Percentiles rank a stretch among this genome's conserved stretches.
phyloP scores from a whole-genome alignment of 2,329 filamentous ascomycete species.

The Botrytis galanthina region DNA sequence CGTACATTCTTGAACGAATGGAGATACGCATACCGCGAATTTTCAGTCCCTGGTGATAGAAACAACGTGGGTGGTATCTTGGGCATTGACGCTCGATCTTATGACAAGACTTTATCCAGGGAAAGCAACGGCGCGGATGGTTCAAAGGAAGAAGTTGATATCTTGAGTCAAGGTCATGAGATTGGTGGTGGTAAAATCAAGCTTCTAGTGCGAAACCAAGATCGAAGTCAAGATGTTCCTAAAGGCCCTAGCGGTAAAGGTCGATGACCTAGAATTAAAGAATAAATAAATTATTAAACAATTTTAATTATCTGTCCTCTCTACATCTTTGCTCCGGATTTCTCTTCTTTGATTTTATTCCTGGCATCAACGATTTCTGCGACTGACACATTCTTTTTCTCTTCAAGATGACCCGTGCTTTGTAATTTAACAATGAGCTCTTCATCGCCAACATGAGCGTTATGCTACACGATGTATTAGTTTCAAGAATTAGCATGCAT shows the following conservation, averaged over 20 bases:
- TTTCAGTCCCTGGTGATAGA: constrained; percentile 91
- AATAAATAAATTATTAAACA: constrained; percentile 35
- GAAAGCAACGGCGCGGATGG: constrained; percentile 41
- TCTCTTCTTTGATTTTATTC: constrained; percentile 3
- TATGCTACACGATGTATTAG: constrained; percentile 31
- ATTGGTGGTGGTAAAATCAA: constrained; percentile 63
- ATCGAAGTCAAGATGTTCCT: constrained; percentile 27
- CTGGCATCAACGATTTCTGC: constrained; percentile 46
- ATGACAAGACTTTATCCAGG: constrained; percentile 58
- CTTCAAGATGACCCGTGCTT: constrained; percentile 54
- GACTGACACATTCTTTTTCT: constrained; percentile 49
- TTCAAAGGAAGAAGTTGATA: constrained; percentile 48
- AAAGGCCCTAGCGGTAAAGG: constrained; percentile 35
- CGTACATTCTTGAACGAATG: constrained; percentile 90
- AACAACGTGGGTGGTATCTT: constrained; percentile 75
- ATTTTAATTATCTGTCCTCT: neutral
- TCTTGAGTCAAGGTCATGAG: constrained; percentile 64
- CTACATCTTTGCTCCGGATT: constrained; percentile 22
- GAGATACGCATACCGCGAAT: constrained; percentile 94
- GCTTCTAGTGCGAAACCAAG: constrained; percentile 55
- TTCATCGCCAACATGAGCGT: constrained; percentile 50
- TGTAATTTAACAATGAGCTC: constrained; percentile 58
- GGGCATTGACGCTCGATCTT: constrained; percentile 65
- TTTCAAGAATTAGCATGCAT: constrained; percentile 2
- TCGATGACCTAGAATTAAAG: constrained; percentile 31